Evolutionary conservation across 148 eudicot species (phyloP).

Genomic region (Diospyros kaki): DNA sequence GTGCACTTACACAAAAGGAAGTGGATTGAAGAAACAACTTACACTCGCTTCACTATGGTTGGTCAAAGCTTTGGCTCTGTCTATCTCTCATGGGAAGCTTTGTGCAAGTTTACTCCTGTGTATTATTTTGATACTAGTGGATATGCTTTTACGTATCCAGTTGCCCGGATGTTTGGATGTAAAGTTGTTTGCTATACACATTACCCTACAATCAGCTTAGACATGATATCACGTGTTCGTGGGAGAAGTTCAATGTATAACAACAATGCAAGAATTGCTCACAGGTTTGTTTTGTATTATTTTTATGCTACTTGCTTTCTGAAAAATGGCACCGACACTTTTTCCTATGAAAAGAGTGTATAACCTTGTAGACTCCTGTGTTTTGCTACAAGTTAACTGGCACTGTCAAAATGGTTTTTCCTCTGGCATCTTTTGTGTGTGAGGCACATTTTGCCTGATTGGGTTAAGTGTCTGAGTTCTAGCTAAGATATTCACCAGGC

Average conservation of each 20-base stretch:
- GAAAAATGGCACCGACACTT: background rate
- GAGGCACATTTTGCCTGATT: background rate
- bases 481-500: background rate
- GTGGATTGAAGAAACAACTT: slow-evolving; percentile 94
- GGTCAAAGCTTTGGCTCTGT: slow-evolving; percentile 96
- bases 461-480: background rate
- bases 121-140: slow-evolving; percentile 97
- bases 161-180: slow-evolving; percentile 90
- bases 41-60: slow-evolving; percentile 96
- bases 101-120: slow-evolving; percentile 65
- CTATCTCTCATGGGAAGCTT: slow-evolving; percentile 91
- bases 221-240: slow-evolving; percentile 89
- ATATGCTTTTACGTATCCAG: slow-evolving; percentile 90
- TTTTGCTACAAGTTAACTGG: slow-evolving; percentile 1
- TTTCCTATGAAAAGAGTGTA: background rate
- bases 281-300: slow-evolving; percentile 50
- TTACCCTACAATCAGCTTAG: slow-evolving; percentile 96
- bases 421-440: background rate
- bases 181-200: slow-evolving; percentile 91
- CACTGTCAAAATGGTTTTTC: background rate
- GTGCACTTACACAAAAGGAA: slow-evolving; percentile 83
- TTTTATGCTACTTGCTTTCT: background rate
- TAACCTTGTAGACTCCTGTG: background rate
- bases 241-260: slow-evolving; percentile 79
- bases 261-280: slow-evolving; percentile 68